Evolutionary conservation across 371 early-diverging fungal genomes (phyloP), one percentile per base, ranked within the genome.

Genomic region (Zopfochytrium polystomum): DNA sequence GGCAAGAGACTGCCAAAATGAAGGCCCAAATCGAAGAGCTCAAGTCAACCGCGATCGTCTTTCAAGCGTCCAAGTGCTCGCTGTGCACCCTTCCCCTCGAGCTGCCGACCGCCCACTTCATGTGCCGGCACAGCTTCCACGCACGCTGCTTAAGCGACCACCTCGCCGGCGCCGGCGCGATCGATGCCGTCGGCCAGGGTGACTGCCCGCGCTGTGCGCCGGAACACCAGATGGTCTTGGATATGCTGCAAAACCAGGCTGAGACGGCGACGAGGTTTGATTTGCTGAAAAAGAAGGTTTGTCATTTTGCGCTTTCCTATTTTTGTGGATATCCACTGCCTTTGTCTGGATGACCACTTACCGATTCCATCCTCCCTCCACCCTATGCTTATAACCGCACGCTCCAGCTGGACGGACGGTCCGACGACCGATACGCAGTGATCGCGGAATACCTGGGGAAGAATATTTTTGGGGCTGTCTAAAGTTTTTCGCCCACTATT

Each of bases 41-140:
- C 13, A 80, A 89, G 66, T 86, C 80, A 0, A 82, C 61, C 27
- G 63, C 77, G 9, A 48, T 54, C 38, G 82, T 92, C 2, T 95
- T 96, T 73, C 94, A 95, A 73, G 84, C 84, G 31, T 90, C 90
- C 34, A 91, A 90, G 65, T 96, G 96, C 70, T 80, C 84, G 43
- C 68, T 82, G 0, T 96, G 96, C 60, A 78, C 83, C 25, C 87
- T 88, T 18, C 84, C 85, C 33, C 74, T 96, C 38, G 93, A 95
- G 60, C 67, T 96, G 44, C 97, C 97, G 0, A 86, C 89, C 20
- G 79, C 94, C 0, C 93, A 95, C 67, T 96, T 94, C 66, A 69
- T 93, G 62, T 96, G 97, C 77, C 81, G 86, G 52, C 95, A 96
- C 56, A 90, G 93, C 44, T 96, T 85, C 65, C 97, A 96, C 75